phyloP scores from a whole-genome alignment of 768 basidiomycete genomes.

The Exsudoporus frostii region DNA sequence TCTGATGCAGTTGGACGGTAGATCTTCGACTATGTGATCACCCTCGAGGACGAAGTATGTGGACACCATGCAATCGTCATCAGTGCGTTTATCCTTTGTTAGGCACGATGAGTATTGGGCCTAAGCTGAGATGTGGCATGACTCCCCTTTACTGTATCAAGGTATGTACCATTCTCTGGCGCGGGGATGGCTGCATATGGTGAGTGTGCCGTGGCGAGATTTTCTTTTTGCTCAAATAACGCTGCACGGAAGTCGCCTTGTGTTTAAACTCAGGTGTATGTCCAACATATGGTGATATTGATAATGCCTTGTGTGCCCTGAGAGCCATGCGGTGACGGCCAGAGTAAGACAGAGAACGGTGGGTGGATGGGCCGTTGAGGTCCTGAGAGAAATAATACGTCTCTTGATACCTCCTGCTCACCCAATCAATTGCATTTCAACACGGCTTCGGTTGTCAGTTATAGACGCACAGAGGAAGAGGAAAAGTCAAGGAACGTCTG shows the following conservation, averaged over 20 bases:
- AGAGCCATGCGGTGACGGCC: slow-evolving; percentile 6
- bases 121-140: slow-evolving; percentile 16
- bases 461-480: slow-evolving; percentile 47
- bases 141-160: slow-evolving; percentile 15
- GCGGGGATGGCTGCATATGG: slow-evolving; percentile 10
- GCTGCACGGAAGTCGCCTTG: not conserved
- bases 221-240: not conserved
- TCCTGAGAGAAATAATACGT: slow-evolving; percentile 50
- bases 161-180: slow-evolving; percentile 20
- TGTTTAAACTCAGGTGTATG: slow-evolving; percentile 8
- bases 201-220: not conserved
- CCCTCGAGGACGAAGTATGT: slow-evolving; percentile 10
- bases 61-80: no score
- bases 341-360: slow-evolving; percentile 7
- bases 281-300: not conserved
- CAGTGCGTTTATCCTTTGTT: not conserved
- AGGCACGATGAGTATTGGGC: slow-evolving; percentile 21
- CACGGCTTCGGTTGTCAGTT: slow-evolving; percentile 28
- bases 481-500: slow-evolving; percentile 54
- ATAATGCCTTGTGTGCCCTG: not conserved
- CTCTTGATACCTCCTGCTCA: not conserved
- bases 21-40: slow-evolving; percentile 12
- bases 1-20: not conserved
- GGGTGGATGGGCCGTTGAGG: not conserved
- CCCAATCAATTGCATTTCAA: not conserved